Evolutionary conservation across 140 eudicot genomes (phyloP).

Genomic region (Cichorium intybus): DNA sequence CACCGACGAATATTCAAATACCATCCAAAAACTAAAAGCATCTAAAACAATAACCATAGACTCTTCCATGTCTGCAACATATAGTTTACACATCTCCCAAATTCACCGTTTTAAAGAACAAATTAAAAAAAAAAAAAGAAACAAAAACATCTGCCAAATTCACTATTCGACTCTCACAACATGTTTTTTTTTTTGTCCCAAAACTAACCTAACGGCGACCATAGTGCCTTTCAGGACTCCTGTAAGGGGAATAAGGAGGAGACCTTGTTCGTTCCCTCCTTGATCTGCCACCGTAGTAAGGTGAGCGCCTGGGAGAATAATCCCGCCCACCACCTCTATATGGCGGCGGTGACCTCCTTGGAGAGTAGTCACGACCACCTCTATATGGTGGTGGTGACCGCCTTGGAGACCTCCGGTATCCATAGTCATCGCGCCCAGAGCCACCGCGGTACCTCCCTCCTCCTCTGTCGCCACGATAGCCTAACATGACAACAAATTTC

Average conservation of each 20-base stretch:
- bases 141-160: slow-evolving; percentile 4
- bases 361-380: slow-evolving; percentile 62
- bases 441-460: slow-evolving; percentile 64
- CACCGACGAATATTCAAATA: too few species aligned
- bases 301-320: slow-evolving; percentile 45
- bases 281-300: slow-evolving; percentile 63
- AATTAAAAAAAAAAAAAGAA: neutral
- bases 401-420: slow-evolving; percentile 83
- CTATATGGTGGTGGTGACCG: slow-evolving; percentile 62
- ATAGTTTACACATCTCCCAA: slow-evolving; percentile 8
- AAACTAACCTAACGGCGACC: slow-evolving; percentile 47
- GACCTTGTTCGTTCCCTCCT: slow-evolving; percentile 73
- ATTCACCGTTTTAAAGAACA: neutral
- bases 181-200: neutral
- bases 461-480: slow-evolving; percentile 59
- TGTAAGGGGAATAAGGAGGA: slow-evolving; percentile 64
- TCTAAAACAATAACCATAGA: slow-evolving; percentile 5
- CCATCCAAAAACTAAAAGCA: neutral
- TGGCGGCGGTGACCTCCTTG: slow-evolving; percentile 64
- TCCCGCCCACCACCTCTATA: slow-evolving; percentile 46
- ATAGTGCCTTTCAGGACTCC: slow-evolving; percentile 53
- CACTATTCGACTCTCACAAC: slow-evolving; percentile 25
- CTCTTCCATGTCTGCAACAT: slow-evolving; percentile 4
- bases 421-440: slow-evolving; percentile 71
- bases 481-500: slow-evolving; percentile 33